Evolutionary conservation across 2,329 filamentous ascomycete genomes (phyloP).

Genomic region (Alternaria solani): DNA sequence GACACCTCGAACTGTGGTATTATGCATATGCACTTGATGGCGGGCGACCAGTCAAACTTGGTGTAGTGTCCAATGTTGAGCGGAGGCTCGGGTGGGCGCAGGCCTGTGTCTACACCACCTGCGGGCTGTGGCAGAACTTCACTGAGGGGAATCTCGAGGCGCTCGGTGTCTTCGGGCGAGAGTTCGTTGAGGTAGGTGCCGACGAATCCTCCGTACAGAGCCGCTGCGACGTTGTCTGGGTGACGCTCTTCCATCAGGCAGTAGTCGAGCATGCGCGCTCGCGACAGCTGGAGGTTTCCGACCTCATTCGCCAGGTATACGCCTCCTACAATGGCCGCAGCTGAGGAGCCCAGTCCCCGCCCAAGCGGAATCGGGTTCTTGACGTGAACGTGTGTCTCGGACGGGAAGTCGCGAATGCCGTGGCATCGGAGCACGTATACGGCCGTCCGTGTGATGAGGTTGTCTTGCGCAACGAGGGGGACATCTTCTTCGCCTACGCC

Average conservation of each 20-base stretch:
- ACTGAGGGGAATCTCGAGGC: constrained; percentile 91
- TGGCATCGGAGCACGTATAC: constrained; percentile 95
- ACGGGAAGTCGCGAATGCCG: constrained; percentile 82
- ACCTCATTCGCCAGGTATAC: constrained; percentile 93
- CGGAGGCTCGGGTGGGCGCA: constrained; percentile 86
- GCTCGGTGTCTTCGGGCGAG: constrained; percentile 84
- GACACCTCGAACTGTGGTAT: constrained; percentile 95
- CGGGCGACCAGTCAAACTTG: constrained; percentile 90
- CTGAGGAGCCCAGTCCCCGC: constrained; percentile 91
- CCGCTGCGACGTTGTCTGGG: constrained; percentile 75
- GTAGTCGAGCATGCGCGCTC: constrained; percentile 89
- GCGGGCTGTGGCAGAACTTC: constrained; percentile 92
- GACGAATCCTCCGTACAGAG: constrained; percentile 94
- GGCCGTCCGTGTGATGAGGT: constrained; percentile 92
- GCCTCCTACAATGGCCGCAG: constrained; percentile 92
- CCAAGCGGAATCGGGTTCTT: constrained; percentile 94
- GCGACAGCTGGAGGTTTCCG: constrained; percentile 77
- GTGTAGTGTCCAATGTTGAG: constrained; percentile 94
- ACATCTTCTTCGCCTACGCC: constrained; percentile 82
- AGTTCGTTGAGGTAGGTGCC: constrained; percentile 96
- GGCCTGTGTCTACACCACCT: constrained; percentile 88
- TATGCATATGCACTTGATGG: constrained; percentile 96
- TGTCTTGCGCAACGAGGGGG: constrained; percentile 81
- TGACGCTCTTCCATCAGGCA: constrained; percentile 88
- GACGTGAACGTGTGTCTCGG: constrained; percentile 87